Percentiles rank a stretch among this genome's conserved stretches.
Evolutionary conservation across 306 rosid species (phyloP).

Genomic region (Boehmeria nivea): DNA sequence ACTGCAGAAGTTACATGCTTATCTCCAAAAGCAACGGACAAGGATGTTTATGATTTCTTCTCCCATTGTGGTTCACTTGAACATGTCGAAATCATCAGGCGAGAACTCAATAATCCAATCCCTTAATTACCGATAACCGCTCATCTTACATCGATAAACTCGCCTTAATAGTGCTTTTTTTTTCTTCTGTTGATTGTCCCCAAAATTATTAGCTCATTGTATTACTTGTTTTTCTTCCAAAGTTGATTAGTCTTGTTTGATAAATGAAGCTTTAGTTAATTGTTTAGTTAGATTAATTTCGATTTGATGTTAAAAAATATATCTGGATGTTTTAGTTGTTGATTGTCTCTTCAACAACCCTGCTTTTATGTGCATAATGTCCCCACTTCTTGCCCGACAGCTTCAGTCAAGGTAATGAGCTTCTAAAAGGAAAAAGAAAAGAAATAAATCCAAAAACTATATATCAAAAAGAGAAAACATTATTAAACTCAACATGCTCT

Average conservation of each 20-base stretch:
- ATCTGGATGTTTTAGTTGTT: background rate
- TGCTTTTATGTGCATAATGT: background rate
- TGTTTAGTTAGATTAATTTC: no score
- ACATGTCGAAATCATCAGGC: slow-evolving; percentile 77
- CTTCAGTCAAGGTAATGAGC: background rate
- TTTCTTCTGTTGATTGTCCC: no score
- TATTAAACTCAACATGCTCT: no score
- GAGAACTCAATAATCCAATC: slow-evolving; percentile 8
- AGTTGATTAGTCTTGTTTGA: no score
- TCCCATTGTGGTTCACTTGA: slow-evolving; percentile 72
- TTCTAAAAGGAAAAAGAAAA: no score
- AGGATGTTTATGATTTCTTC: slow-evolving; percentile 64
- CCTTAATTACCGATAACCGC: slow-evolving; percentile 21
- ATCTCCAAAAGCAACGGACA: slow-evolving; percentile 69
- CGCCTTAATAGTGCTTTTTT: no score
- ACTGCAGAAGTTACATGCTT: slow-evolving; percentile 71
- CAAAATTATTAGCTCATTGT: no score
- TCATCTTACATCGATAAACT: background rate
- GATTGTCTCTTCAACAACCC: background rate
- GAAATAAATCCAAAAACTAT: no score
- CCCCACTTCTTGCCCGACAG: slow-evolving; percentile 11
- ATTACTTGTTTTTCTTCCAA: no score
- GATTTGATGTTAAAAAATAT: slow-evolving; percentile 1
- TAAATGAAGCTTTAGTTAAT: no score
- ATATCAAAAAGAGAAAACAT: no score